These are phyloP conservation scores for Stephania yunnanensis DNA, from an alignment of 164 flowering plant genomes.

Conservation along the genomic window DNA sequence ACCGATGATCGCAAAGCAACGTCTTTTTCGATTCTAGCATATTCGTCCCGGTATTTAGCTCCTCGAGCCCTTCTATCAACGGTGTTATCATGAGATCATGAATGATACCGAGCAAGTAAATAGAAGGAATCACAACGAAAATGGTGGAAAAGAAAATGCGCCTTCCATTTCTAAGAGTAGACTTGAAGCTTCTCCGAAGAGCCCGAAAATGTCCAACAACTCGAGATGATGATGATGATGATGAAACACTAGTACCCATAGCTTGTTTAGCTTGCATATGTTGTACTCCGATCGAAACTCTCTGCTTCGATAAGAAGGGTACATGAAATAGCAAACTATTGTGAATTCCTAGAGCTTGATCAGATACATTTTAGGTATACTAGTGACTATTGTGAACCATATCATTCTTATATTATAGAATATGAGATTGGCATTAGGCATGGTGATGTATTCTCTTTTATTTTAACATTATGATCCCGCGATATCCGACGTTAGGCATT, in stretches of 20 bases:
- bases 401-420: too few relatives aligned
- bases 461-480: too few relatives aligned
- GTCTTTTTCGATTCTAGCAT: neutral
- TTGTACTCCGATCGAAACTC: neutral
- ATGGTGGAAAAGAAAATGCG: conserved; percentile 6
- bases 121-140: conserved; percentile 4
- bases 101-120: conserved; percentile 6
- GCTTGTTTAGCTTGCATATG: neutral
- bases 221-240: neutral
- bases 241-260: neutral
- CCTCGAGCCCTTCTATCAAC: conserved; percentile 5
- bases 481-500: too few relatives aligned
- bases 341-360: too few relatives aligned
- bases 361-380: too few relatives aligned
- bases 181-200: conserved; percentile 8
- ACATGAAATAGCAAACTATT: neutral
- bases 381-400: too few relatives aligned
- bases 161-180: conserved; percentile 10
- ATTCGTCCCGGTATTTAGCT: neutral
- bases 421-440: too few relatives aligned
- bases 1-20: neutral
- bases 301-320: neutral
- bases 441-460: too few relatives aligned
- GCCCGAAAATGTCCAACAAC: neutral
- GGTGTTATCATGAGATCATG: conserved; percentile 6